Percentiles rank a stretch among this genome's conserved stretches.
Evolutionary conservation across 2,329 filamentous ascomycete species (phyloP).

Genomic region (Colletotrichum gloeosporioides): DNA sequence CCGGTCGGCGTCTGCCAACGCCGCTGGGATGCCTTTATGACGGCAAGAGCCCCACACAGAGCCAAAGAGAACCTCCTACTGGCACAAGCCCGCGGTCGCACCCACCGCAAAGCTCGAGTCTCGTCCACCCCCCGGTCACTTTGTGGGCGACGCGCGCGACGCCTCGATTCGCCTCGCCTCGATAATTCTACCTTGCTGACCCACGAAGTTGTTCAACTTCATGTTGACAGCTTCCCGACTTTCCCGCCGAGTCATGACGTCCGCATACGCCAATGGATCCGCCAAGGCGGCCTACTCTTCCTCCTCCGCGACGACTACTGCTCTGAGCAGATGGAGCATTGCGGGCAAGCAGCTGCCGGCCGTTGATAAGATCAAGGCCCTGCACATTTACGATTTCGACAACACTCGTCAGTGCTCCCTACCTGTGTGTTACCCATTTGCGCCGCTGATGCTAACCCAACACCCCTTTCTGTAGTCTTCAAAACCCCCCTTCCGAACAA

Average conservation of each 20-base stretch:
- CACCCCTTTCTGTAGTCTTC: conserved; percentile 68
- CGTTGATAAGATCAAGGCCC: conserved; percentile 72
- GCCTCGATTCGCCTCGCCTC: not conserved
- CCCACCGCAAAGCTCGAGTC: conserved; percentile 9
- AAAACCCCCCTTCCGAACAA: conserved; percentile 88
- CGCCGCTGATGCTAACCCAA: conserved; percentile 3
- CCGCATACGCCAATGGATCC: conserved; percentile 22
- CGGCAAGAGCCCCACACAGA: not conserved
- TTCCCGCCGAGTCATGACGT: conserved; percentile 23
- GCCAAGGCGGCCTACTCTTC: conserved; percentile 16
- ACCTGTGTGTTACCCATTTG: not conserved
- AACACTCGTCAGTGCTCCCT: conserved; percentile 71
- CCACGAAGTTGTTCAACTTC: conserved; percentile 14
- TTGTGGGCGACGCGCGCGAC: conserved; percentile 2
- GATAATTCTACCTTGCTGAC: not conserved
- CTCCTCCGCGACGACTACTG: conserved; percentile 65
- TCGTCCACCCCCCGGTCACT: not conserved
- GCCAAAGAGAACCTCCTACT: conserved; percentile 5
- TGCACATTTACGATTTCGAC: conserved; percentile 98
- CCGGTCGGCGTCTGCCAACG: not conserved
- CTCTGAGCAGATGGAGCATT: conserved; percentile 85
- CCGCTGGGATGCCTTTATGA: not conserved
- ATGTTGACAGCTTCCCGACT: conserved; percentile 25
- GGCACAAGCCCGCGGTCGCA: conserved; percentile 8
- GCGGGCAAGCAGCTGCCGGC: conserved; percentile 70